Percentiles rank a stretch among this genome's conserved stretches.
These are phyloP conservation scores for Didymella lethalis DNA, from an alignment of 2,329 filamentous ascomycete species.

Conservation along the genomic window DNA sequence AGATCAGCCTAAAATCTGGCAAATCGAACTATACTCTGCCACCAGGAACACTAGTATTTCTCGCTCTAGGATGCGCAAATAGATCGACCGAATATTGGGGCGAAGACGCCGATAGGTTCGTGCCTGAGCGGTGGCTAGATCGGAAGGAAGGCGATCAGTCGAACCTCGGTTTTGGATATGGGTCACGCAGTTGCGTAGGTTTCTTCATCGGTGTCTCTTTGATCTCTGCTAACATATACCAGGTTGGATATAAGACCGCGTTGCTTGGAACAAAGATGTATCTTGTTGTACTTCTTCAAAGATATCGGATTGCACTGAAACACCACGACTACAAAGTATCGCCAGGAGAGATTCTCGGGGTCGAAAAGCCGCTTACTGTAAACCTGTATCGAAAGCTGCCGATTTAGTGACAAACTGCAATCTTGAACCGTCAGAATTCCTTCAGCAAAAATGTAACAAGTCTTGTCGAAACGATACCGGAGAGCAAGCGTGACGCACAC, in stretches of 20 bases:
- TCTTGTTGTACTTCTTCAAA: not conserved
- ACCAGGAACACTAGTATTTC: not conserved
- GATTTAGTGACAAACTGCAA: not conserved
- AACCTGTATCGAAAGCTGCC: not conserved
- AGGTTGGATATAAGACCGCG: constrained; percentile 2
- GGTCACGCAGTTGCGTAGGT: constrained; percentile 5
- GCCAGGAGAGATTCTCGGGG: not conserved
- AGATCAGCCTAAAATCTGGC: not conserved
- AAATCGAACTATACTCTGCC: not conserved
- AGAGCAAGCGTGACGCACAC: too few species aligned
- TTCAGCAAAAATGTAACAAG: too few species aligned
- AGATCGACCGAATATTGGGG: constrained; percentile 1
- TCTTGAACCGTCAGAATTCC: not conserved
- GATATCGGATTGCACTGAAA: not conserved
- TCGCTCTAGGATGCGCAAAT: not conserved
- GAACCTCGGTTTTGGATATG: constrained; percentile 1
- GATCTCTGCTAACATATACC: not conserved
- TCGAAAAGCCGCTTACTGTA: not conserved
- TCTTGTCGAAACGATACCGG: too few species aligned
- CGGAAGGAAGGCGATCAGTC: not conserved
- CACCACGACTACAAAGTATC: constrained; percentile 4
- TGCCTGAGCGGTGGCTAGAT: not conserved
- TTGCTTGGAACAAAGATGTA: constrained; percentile 4
- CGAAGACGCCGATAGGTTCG: not conserved
- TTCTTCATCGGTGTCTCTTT: not conserved